These are phyloP conservation scores for Aspergillus udagawae DNA, from an alignment of 2,329 filamentous ascomycete genomes.

Conservation along the genomic window DNA sequence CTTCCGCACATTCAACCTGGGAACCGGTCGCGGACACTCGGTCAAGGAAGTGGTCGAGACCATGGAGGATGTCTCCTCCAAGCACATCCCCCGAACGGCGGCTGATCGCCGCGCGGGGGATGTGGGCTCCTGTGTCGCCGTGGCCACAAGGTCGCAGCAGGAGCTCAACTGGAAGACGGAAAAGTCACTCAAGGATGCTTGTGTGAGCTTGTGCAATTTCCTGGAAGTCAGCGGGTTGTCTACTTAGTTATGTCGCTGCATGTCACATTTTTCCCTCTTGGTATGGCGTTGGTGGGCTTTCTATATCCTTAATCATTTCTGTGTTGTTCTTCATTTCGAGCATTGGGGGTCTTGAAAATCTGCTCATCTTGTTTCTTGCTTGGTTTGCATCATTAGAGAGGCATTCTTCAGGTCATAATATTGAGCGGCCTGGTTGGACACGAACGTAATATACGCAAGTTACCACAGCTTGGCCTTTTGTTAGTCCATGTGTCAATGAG, in stretches of 20 bases:
- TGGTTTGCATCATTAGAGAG: background rate
- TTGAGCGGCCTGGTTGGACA: background rate
- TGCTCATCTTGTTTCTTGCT: background rate
- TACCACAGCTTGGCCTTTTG: background rate
- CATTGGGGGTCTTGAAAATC: background rate
- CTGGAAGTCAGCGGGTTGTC: constrained; percentile 29
- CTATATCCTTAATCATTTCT: constrained; percentile 1
- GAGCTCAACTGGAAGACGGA: constrained; percentile 50
- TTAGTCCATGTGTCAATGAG: background rate
- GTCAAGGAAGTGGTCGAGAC: constrained; percentile 36
- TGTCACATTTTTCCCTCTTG: background rate
- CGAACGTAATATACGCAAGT: background rate
- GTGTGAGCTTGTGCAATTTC: constrained; percentile 36
- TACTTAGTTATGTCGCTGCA: background rate
- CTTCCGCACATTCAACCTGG: constrained; percentile 40
- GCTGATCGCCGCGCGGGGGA: constrained; percentile 35
- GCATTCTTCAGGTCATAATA: background rate
- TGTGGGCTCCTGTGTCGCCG: constrained; percentile 38
- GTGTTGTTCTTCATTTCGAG: background rate
- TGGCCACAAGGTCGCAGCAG: constrained; percentile 40
- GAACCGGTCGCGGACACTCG: constrained; percentile 36
- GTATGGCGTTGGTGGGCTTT: constrained; percentile 1
- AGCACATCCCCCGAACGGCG: constrained; percentile 28
- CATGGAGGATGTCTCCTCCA: constrained; percentile 37
- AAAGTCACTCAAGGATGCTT: constrained; percentile 36